phyloP scores from a whole-genome alignment of 108 stramenopile genomes.

The Seminavis robusta region DNA sequence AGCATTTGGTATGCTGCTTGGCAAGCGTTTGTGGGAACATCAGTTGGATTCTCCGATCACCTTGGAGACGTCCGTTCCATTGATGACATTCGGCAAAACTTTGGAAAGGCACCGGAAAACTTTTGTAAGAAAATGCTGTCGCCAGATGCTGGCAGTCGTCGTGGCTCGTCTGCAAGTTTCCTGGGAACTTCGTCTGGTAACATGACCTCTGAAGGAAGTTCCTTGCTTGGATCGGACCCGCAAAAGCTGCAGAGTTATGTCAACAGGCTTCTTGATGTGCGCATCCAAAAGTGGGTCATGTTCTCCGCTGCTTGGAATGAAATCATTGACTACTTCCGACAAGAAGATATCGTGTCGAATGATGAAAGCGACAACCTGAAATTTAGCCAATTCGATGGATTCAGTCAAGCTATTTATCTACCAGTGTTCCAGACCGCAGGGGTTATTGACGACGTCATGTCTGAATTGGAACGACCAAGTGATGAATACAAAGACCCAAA shows the following conservation, averaged over 20 bases:
- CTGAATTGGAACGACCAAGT: slow-evolving; percentile 67
- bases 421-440: slow-evolving; percentile 97
- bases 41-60: slow-evolving; percentile 89
- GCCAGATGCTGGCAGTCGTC: slow-evolving; percentile 83
- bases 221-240: slow-evolving; percentile 66
- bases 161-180: slow-evolving; percentile 80
- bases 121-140: slow-evolving; percentile 91
- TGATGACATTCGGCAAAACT: slow-evolving; percentile 86
- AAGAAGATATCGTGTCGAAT: slow-evolving; percentile 92
- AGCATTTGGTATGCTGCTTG: slow-evolving; percentile 96
- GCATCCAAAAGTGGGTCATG: slow-evolving; percentile 97
- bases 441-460: slow-evolving; percentile 88
- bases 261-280: slow-evolving; percentile 88
- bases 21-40: slow-evolving; percentile 92
- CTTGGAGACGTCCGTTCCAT: slow-evolving; percentile 88
- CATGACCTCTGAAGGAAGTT: slow-evolving; percentile 41
- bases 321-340: slow-evolving; percentile 87
- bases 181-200: slow-evolving; percentile 27
- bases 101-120: slow-evolving; percentile 82
- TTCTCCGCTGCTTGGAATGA: slow-evolving; percentile 98
- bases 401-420: slow-evolving; percentile 94
- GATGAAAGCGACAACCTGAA: slow-evolving; percentile 89
- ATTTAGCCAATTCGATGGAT: slow-evolving; percentile 92
- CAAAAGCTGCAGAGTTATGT: slow-evolving; percentile 83
- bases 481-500: slow-evolving; percentile 57